Conservation (phyloP, 176 grass and related monocot genomes). For the Melocanna baccifera region DNA sequence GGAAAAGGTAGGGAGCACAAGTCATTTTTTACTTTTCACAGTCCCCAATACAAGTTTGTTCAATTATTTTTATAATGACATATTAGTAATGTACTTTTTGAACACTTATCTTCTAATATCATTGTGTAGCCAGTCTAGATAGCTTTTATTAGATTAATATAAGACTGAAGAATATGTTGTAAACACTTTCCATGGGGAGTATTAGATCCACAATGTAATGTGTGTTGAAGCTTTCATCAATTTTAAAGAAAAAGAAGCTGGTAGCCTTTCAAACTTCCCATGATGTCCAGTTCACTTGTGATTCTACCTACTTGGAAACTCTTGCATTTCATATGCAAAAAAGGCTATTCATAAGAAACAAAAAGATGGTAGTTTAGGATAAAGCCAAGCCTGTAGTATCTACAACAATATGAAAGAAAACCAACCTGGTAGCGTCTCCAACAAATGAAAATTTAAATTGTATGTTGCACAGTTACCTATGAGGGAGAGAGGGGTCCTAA, state of each 20-base stretch:
- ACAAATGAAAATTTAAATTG: not conserved
- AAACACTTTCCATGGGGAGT: too few species aligned
- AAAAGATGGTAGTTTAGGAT: not conserved
- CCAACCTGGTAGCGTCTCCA: not conserved
- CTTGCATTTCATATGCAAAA: not conserved
- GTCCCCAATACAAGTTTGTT: not conserved
- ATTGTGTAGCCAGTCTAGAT: too few species aligned
- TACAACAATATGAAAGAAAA: conserved; percentile 12
- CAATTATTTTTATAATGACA: not conserved
- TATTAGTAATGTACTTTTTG: not conserved
- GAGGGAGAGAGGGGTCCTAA: not conserved
- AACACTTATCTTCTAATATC: too few species aligned
- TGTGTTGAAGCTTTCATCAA: too few species aligned
- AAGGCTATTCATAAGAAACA: not conserved
- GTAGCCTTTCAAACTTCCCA: not conserved
- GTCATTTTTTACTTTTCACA: not conserved
- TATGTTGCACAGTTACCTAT: not conserved
- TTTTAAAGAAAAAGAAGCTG: too few species aligned
- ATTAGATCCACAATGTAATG: too few species aligned
- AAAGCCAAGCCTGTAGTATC: not conserved
- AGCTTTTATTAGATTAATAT: too few species aligned
- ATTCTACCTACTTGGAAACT: not conserved
- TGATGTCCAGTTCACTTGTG: not conserved
- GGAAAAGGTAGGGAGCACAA: not conserved
- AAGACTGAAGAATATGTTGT: too few species aligned